A percentile compares a stretch with the other conserved stretches of the same genome.
These are phyloP conservation scores for Ganoderma lucidum DNA, from an alignment of 1,284 basidiomycete genomes.

Conservation along the genomic window DNA sequence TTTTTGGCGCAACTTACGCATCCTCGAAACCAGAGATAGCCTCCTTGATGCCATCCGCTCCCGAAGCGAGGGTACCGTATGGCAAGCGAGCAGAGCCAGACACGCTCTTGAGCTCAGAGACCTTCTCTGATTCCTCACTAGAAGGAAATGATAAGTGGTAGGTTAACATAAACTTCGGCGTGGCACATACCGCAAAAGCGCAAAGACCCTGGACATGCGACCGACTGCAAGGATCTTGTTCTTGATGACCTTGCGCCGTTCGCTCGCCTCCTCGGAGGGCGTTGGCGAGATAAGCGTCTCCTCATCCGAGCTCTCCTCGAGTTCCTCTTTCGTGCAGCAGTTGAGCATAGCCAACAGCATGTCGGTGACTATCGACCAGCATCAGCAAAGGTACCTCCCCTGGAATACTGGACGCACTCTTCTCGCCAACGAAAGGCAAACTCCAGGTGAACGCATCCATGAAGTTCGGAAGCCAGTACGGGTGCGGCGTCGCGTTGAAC, in stretches of 20 bases:
- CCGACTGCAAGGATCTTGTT: conserved; percentile 99
- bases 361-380: conserved; percentile 75
- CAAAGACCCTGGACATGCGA: conserved; percentile 95
- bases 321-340: conserved; percentile 93
- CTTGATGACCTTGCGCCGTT: conserved; percentile 89
- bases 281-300: conserved; percentile 53
- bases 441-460: conserved; percentile 99
- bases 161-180: not conserved
- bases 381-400: conserved; percentile 7
- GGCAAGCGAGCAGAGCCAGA: conserved; percentile 84
- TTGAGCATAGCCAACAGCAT: conserved; percentile 96
- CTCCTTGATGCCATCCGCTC: conserved; percentile 96
- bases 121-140: conserved; percentile 97
- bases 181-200: conserved; percentile 83
- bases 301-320: conserved; percentile 86
- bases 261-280: conserved; percentile 62
- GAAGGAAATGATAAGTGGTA: conserved; percentile 12
- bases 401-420: conserved; percentile 66
- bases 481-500: conserved; percentile 96
- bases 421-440: conserved; percentile 97
- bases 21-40: conserved; percentile 95
- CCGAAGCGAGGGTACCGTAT: conserved; percentile 87
- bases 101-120: conserved; percentile 95
- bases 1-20: conserved; percentile 73
- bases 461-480: conserved; percentile 97